Evolutionary conservation across 2,329 filamentous ascomycete genomes (phyloP).

Genomic region (Neophaeococcomyces mojaviensis): DNA sequence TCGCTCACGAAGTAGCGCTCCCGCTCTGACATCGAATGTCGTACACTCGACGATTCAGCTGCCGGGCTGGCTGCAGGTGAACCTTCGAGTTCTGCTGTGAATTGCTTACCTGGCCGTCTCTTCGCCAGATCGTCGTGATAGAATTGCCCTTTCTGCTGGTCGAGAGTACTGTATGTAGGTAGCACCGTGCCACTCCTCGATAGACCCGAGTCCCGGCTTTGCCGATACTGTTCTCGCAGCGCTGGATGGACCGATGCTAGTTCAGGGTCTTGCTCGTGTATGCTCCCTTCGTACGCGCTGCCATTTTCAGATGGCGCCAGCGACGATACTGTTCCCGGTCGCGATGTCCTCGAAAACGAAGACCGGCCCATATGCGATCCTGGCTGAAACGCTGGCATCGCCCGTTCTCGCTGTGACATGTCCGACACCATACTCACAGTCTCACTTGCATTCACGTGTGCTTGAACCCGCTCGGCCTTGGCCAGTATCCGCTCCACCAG

Average conservation of each 20-base stretch:
- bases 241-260: neutral
- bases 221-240: slow-evolving; percentile 3
- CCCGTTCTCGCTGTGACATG: no score
- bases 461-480: slow-evolving; percentile 40
- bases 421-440: neutral
- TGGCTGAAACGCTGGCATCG: slow-evolving; percentile 14
- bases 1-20: no score
- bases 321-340: neutral
- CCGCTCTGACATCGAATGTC: no score
- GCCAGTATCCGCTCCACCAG: slow-evolving; percentile 59
- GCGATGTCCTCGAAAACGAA: neutral
- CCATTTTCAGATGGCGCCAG: neutral
- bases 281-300: no score
- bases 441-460: slow-evolving; percentile 19
- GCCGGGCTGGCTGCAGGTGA: neutral
- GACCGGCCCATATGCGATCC: slow-evolving; percentile 17
- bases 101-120: slow-evolving; percentile 2
- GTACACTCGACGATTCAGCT: neutral
- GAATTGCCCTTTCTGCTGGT: slow-evolving; percentile 8
- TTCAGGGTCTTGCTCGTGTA: neutral
- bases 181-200: neutral
- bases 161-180: slow-evolving; percentile 2
- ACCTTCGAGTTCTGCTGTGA: slow-evolving; percentile 3
- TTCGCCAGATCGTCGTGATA: slow-evolving; percentile 5
- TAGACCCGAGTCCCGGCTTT: neutral